Evolutionary conservation across 2,329 filamentous ascomycete species (phyloP).

Genomic region (Paramyrothecium sp.): DNA sequence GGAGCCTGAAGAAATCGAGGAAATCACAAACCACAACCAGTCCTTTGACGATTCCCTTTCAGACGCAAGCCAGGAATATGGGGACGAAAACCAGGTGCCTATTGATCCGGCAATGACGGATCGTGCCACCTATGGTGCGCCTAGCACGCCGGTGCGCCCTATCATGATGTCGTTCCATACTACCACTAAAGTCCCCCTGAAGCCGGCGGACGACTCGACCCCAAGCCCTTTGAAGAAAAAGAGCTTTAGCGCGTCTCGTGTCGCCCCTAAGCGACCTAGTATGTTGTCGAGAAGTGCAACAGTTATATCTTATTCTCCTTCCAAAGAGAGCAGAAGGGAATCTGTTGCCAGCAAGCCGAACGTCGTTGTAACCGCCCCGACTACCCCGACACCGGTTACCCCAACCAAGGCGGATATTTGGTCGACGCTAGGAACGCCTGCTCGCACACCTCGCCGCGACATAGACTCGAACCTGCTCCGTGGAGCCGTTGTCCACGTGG

Average conservation of each 20-base stretch:
- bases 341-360: conserved; percentile 6
- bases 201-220: conserved; percentile 61
- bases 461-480: conserved; percentile 55
- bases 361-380: conserved; percentile 19
- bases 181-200: conserved; percentile 74
- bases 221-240: conserved; percentile 47
- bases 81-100: conserved; percentile 62
- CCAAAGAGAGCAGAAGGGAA: conserved; percentile 35
- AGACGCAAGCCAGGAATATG: conserved; percentile 64
- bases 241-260: conserved; percentile 49
- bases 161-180: conserved; percentile 61
- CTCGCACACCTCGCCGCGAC: conserved; percentile 54
- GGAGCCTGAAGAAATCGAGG: conserved; percentile 39
- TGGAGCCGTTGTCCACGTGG: conserved; percentile 77
- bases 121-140: conserved; percentile 22
- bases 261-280: conserved; percentile 41
- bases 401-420: conserved; percentile 51
- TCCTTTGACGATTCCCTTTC: conserved; percentile 51
- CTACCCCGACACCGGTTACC: conserved; percentile 28
- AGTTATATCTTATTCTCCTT: conserved; percentile 54
- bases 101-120: conserved; percentile 46
- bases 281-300: conserved; percentile 46
- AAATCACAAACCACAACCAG: conserved; percentile 24
- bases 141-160: conserved; percentile 56
- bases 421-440: conserved; percentile 55